These are phyloP conservation scores for Thecaphora frezii DNA, from an alignment of 1,284 basidiomycete species.

Conservation along the genomic window DNA sequence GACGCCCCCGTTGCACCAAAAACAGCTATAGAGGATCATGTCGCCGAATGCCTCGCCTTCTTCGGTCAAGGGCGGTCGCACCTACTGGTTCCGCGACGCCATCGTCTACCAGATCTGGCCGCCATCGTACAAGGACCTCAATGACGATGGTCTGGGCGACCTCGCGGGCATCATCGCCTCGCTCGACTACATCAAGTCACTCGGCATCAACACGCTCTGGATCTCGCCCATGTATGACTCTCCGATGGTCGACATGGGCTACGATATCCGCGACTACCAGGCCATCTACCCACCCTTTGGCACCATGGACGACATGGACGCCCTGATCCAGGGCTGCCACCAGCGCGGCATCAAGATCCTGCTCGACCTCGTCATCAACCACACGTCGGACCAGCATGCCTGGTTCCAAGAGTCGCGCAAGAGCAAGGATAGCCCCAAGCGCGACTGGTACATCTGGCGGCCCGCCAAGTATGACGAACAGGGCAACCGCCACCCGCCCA, in stretches of 20 bases:
- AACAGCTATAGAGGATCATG: too few species aligned
- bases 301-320: slow-evolving; percentile 73
- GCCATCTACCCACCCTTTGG: slow-evolving; percentile 74
- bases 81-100: slow-evolving; percentile 38
- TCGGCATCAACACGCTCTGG: slow-evolving; percentile 76
- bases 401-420: slow-evolving; percentile 74
- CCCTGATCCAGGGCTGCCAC: slow-evolving; percentile 67
- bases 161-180: slow-evolving; percentile 70
- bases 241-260: slow-evolving; percentile 72
- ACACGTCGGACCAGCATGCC: slow-evolving; percentile 68
- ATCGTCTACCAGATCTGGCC: slow-evolving; percentile 68
- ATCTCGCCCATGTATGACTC: slow-evolving; percentile 73
- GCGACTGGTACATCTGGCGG: slow-evolving; percentile 77
- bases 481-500: slow-evolving; percentile 63
- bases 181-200: slow-evolving; percentile 71
- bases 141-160: slow-evolving; percentile 75
- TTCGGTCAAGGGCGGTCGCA: slow-evolving; percentile 7
- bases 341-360: slow-evolving; percentile 72
- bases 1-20: too few species aligned
- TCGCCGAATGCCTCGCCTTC: too few species aligned
- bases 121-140: slow-evolving; percentile 72
- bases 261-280: slow-evolving; percentile 67
- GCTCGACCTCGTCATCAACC: slow-evolving; percentile 81
- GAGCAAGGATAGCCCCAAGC: slow-evolving; percentile 66
- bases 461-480: slow-evolving; percentile 66